Base-by-base conservation (phyloP, 352 stramenopile species). In the Globisporangium sylvaticum region DNA sequence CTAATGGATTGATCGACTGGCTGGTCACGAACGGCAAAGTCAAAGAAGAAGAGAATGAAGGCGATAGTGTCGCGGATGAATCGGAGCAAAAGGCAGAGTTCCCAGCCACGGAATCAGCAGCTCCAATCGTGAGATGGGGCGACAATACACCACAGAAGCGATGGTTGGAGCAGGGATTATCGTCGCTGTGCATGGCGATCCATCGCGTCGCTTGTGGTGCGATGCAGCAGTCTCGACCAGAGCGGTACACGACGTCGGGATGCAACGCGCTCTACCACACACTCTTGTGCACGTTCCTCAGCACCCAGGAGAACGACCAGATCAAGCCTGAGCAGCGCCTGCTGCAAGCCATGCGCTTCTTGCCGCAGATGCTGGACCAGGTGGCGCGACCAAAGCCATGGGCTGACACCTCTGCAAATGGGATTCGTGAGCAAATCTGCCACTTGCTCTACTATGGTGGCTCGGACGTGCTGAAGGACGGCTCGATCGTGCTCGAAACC, bases 161-260 rank as follows among this genome's bases (percentile, higher is more conserved):
- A 32, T 92, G 83, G 83, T 62, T 94, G 8, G 79, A 87, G 52
- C 70, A 93, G 42, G 86, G 87, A 1, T 58, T 95, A 24, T 76
- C 84, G 3, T 86, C 81, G n/a, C 66, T 95, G 0, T 95, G 88
- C 64, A 95, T 95, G 88, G 79, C 85, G 32, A 80, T 95, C 48
- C 88, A 93, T 59, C 91, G 90, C 44, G 88, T 95, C 18, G 88
- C 88, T 3, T 93, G 78, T 27, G 86, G 88, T 15, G 85, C 86
- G 15, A 92, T 91, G 66, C 84, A 95, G 63, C 92, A 94, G 62
- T 92, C 85, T 7, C 84, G 86, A 25, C 88, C 88, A 6, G 86
- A 94, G 68, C 79, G 84, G 15, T 95, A 92, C 71, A 88, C 81
- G 14, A 78, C 78, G 9, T 92, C 88, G 1, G 88, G 79, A 34